Evolutionary conservation across 2,329 filamentous ascomycete genomes (phyloP), one percentile per base, ranked within the genome.

Genomic region (Cladobotryum mycophilum): DNA sequence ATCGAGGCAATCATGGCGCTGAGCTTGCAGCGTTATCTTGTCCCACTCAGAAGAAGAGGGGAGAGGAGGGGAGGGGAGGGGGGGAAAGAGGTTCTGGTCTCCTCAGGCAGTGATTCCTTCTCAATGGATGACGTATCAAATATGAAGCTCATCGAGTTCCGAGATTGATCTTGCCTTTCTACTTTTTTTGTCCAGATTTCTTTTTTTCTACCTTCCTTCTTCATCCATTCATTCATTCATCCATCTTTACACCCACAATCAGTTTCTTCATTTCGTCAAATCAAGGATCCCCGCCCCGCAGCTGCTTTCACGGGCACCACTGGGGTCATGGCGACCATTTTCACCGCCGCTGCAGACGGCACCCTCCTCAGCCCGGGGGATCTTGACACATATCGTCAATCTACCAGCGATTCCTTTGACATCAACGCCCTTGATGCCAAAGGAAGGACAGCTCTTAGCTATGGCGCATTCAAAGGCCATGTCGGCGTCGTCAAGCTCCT

Each of bases 401-500:
- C 45, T 17, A 5, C 22, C 3, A 14, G 18, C n/a, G 18, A 14
- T 15, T n/a, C 20, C 22, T 45, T 45, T 20, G 34, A 36, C 36
- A n/a, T 52, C 35, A 33, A 52, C 17, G 22, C 41, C 8, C 11
- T 14, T 7, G 49, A 52, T 18, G 3, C 12, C 40, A 44, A 45
- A 22, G 41, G 45, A 41, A 45, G 45, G 0, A 52, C 49, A 3
- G 45, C 49, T 1, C 35, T 52, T 4, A 33, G 36, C 22, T 37
- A 41, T 22, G 45, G 33, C 30, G 18, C 45, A 15, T 13, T 11
- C 11, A 48, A 35, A 13, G 49, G 45, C 35, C 45, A 48, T n/a
- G 13, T 52, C 2, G 1, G 15, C 15, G 45, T 48, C 3, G 22
- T 56, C n/a, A 47, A 48, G 30, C 12, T 48, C 18, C 41, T 52